A percentile compares a stretch with the other conserved stretches of the same genome.
Conservation (phyloP, 2,329 filamentous ascomycete genomes). For the Pestalotiopsis sp. region DNA sequence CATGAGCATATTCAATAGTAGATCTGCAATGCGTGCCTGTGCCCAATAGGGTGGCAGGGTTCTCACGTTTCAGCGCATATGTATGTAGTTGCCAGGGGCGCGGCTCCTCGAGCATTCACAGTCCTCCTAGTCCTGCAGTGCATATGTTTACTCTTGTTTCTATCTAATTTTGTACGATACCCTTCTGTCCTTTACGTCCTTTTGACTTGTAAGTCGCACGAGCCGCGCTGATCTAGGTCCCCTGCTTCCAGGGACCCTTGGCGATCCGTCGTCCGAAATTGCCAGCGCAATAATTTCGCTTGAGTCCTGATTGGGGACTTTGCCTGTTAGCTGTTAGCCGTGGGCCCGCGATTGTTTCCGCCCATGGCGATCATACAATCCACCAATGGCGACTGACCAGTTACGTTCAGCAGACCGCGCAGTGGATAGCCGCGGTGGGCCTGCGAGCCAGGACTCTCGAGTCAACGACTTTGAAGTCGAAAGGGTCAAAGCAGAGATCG, state of each 20-base stretch:
- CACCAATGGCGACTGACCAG: neutral
- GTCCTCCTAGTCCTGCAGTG: neutral
- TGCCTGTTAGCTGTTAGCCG: neutral
- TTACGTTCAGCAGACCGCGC: neutral
- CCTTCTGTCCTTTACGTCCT: neutral
- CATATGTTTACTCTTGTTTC: neutral
- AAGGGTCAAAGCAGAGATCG: neutral
- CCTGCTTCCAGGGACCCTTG: neutral
- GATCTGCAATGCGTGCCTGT: neutral
- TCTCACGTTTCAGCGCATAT: neutral
- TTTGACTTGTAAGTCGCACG: neutral
- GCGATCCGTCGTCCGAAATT: neutral
- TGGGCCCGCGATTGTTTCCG: neutral
- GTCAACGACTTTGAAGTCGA: neutral
- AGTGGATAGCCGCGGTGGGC: neutral
- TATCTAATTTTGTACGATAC: neutral
- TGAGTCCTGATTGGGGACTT: neutral
- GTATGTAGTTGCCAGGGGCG: neutral
- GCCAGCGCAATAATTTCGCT: neutral
- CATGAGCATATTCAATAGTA: conserved; percentile 1
- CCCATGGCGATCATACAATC: neutral
- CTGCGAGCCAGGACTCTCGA: neutral
- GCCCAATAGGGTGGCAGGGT: neutral
- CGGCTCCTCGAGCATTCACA: neutral
- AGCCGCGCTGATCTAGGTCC: neutral